These are phyloP conservation scores for Chlorella ohadii DNA, from an alignment of 139 green algal species.

Conservation along the genomic window DNA sequence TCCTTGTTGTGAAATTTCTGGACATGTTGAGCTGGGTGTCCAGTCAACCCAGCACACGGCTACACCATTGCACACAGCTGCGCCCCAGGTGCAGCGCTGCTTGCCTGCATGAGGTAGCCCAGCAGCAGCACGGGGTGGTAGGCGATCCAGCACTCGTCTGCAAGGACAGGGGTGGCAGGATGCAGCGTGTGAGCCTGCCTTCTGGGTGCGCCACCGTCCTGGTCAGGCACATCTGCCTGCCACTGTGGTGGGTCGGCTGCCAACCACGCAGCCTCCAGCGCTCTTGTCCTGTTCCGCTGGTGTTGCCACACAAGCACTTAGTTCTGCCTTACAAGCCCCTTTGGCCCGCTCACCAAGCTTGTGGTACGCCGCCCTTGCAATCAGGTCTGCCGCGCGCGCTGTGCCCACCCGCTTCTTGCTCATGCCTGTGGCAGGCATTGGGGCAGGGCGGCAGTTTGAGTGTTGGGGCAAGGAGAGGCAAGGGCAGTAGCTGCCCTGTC, in stretches of 20 bases:
- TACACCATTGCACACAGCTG: not conserved
- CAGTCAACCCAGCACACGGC: not conserved
- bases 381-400: conserved; percentile 61
- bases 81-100: not conserved
- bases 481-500: no score
- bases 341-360: conserved; percentile 64
- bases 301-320: no score
- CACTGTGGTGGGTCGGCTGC: no score
- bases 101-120: conserved; percentile 55
- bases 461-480: no score
- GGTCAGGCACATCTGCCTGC: no score
- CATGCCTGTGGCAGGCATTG: conserved; percentile 14
- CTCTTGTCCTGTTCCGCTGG: no score
- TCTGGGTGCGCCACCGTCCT: not conserved
- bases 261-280: no score
- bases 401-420: conserved; percentile 50
- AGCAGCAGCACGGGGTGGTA: conserved; percentile 81
- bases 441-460: no score
- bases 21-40: no score
- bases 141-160: conserved; percentile 82
- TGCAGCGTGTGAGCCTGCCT: no score
- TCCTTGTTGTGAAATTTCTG: no score
- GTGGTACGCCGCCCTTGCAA: conserved; percentile 71
- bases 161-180: not conserved
- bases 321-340: conserved; percentile 41